Percentiles rank a stretch among this genome's conserved stretches.
Evolutionary conservation across 1,284 basidiomycete genomes (phyloP).

Genomic region (Tilletia caries): DNA sequence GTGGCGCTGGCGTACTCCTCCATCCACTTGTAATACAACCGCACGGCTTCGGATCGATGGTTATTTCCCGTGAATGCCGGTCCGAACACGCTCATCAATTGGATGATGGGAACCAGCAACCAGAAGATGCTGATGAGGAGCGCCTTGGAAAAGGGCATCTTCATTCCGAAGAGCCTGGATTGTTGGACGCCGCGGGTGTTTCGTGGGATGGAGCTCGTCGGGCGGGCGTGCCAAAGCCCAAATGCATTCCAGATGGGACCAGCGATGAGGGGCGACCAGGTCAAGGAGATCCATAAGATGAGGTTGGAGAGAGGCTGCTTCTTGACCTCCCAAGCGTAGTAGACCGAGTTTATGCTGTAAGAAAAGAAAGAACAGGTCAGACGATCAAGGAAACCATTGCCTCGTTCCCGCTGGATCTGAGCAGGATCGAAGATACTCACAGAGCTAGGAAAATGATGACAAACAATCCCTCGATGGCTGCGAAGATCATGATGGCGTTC

Average conservation of each 20-base stretch:
- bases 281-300: not conserved
- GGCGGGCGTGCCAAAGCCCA: slow-evolving; percentile 1
- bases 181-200: not conserved
- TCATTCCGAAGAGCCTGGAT: not conserved
- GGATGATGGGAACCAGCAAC: not conserved
- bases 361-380: not conserved
- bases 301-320: not conserved
- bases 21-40: not conserved
- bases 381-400: too few relatives aligned
- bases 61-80: not conserved
- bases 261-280: slow-evolving; percentile 4
- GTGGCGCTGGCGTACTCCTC: not conserved
- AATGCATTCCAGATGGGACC: slow-evolving; percentile 2
- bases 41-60: not conserved
- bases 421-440: not conserved
- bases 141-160: not conserved
- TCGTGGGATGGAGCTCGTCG: not conserved
- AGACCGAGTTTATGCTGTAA: not conserved
- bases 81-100: not conserved
- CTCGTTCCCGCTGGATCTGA: too few relatives aligned
- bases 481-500: slow-evolving; percentile 11
- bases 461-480: not conserved
- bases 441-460: not conserved
- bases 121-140: not conserved
- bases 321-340: not conserved